phyloP scores from a whole-genome alignment of 805 yeast species.

The Pichia rugopelliculosa region DNA sequence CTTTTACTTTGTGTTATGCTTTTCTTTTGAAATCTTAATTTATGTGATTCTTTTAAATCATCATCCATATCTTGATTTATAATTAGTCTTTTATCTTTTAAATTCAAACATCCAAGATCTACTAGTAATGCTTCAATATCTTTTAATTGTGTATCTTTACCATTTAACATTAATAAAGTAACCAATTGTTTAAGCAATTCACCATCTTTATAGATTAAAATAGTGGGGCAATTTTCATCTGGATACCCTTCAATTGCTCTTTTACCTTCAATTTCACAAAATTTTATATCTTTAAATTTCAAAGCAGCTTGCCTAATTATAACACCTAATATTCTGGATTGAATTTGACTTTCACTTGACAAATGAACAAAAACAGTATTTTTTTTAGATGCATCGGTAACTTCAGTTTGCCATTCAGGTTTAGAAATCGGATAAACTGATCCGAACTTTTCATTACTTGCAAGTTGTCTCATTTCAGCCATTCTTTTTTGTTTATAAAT shows the following conservation, averaged over 20 bases:
- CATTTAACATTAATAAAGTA: conserved; percentile 77
- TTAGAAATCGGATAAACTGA: conserved; percentile 70
- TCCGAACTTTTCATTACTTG: conserved; percentile 57
- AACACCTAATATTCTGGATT: conserved; percentile 62
- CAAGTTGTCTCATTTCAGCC: conserved; percentile 59
- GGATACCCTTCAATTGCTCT: conserved; percentile 94
- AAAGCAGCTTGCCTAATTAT: conserved; percentile 52
- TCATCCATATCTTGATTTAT: conserved; percentile 53
- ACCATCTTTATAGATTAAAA: conserved; percentile 71
- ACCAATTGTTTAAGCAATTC: conserved; percentile 75
- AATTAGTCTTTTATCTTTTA: conserved; percentile 57
- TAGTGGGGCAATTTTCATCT: conserved; percentile 82
- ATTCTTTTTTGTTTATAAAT: conserved; percentile 70
- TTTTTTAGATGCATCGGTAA: conserved; percentile 71
- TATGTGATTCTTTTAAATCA: conserved; percentile 45
- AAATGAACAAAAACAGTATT: conserved; percentile 71
- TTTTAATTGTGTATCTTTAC: conserved; percentile 58
- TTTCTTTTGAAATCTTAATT: conserved; percentile 49
- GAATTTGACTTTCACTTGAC: conserved; percentile 58
- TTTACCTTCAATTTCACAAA: conserved; percentile 84
- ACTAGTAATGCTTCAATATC: conserved; percentile 75
- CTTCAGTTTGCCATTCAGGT: conserved; percentile 80
- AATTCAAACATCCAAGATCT: conserved; percentile 55
- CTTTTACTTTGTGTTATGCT: conserved; percentile 38
- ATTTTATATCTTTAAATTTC: conserved; percentile 74